A percentile compares a stretch with the other conserved stretches of the same genome.
phyloP scores from a whole-genome alignment of 2,329 filamentous ascomycete species.

The Paraphoma chrysanthemicola region DNA sequence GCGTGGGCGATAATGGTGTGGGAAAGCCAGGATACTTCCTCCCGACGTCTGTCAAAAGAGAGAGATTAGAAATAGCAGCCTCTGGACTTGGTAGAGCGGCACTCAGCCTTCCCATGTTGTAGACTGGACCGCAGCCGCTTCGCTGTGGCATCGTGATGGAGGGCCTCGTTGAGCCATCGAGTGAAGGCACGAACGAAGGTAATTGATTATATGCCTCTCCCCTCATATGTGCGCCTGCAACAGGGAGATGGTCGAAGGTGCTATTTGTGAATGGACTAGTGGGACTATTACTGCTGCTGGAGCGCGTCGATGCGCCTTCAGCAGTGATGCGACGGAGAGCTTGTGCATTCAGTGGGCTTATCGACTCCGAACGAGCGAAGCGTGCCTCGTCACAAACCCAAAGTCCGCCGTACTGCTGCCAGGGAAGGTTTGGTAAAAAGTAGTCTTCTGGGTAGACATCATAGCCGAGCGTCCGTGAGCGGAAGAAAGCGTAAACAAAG shows the following conservation, averaged over 20 bases:
- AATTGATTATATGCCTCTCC: constrained; percentile 1
- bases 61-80: constrained; percentile 17
- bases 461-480: constrained; percentile 44
- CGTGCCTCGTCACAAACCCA: constrained; percentile 47
- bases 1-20: constrained; percentile 38
- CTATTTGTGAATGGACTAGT: constrained; percentile 21
- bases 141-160: constrained; percentile 4
- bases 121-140: constrained; percentile 13
- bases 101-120: constrained; percentile 25
- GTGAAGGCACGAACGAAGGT: constrained; percentile 16
- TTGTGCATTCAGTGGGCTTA: constrained; percentile 31
- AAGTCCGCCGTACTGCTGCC: constrained; percentile 47
- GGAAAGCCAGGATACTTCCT: constrained; percentile 44
- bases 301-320: constrained; percentile 25
- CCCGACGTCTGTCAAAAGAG: constrained; percentile 35
- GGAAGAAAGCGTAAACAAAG: constrained; percentile 49
- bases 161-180: constrained; percentile 16
- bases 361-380: constrained; percentile 39
- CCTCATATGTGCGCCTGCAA: constrained; percentile 1
- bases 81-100: constrained; percentile 5
- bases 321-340: constrained; percentile 39
- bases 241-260: constrained; percentile 12
- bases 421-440: constrained; percentile 47
- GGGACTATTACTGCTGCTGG: constrained; percentile 19
- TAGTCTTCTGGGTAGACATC: constrained; percentile 49